These are phyloP conservation scores for Casuarina glauca DNA, from an alignment of 306 rosid genomes.

Conservation along the genomic window DNA sequence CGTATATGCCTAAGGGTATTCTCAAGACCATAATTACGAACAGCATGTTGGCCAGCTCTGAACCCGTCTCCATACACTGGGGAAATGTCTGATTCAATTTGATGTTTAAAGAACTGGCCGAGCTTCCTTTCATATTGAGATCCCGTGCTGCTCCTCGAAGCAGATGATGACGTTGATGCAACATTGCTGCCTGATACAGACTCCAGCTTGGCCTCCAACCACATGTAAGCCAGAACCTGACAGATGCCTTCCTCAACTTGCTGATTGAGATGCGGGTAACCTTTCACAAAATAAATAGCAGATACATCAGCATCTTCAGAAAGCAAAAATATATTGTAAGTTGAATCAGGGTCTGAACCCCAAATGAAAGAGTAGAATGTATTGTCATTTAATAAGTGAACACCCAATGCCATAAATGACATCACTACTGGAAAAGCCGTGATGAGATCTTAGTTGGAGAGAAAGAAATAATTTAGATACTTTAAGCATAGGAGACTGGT, in stretches of 20 bases:
- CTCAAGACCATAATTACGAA: conserved; percentile 72
- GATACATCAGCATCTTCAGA: conserved; percentile 7
- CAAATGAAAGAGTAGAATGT: background rate
- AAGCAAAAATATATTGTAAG: background rate
- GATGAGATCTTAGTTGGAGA: background rate
- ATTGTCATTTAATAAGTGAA: background rate
- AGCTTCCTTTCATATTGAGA: conserved; percentile 80
- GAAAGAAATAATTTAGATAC: background rate
- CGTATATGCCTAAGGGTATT: conserved; percentile 83
- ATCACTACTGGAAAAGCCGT: background rate
- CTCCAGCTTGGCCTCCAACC: conserved; percentile 76
- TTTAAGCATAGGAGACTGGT: background rate
- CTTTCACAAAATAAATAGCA: conserved; percentile 44
- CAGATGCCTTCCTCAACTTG: conserved; percentile 99
- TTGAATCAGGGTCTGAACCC: background rate
- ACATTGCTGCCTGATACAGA: conserved; percentile 54
- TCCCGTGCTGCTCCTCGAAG: conserved; percentile 49
- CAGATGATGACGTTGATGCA: conserved; percentile 58
- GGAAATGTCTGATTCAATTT: conserved; percentile 93
- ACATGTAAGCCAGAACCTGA: conserved; percentile 96
- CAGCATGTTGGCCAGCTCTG: conserved; percentile 89
- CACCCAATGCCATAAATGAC: background rate
- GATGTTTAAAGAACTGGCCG: conserved; percentile 93
- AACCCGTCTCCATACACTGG: conserved; percentile 94
- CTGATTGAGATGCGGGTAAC: conserved; percentile 85